phyloP scores from a whole-genome alignment of 768 basidiomycete species.

The Kockovaella imperatae region DNA sequence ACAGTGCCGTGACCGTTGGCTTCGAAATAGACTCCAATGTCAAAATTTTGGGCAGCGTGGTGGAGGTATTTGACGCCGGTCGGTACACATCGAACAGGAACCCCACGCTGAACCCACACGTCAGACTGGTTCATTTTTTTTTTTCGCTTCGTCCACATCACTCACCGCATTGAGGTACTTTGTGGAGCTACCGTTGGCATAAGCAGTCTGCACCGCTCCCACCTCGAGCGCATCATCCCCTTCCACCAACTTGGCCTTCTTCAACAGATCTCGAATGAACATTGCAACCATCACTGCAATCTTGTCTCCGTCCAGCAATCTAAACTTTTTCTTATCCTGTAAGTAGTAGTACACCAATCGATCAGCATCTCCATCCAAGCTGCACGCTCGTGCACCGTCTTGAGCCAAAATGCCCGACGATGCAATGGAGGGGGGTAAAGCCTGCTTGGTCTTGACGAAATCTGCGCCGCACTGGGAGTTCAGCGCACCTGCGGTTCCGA shows the following conservation, averaged over 20 bases:
- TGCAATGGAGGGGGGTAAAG: slow-evolving; percentile 66
- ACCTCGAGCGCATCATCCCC: slow-evolving; percentile 66
- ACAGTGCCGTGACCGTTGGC: slow-evolving; percentile 99
- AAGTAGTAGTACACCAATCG: slow-evolving; percentile 91
- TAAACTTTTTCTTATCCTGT: slow-evolving; percentile 51
- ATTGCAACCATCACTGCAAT: slow-evolving; percentile 88
- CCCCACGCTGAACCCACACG: slow-evolving; percentile 52
- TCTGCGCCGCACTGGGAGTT: slow-evolving; percentile 91
- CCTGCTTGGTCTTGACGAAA: slow-evolving; percentile 89
- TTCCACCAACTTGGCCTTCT: slow-evolving; percentile 68
- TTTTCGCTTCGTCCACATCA: not conserved
- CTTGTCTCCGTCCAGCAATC: slow-evolving; percentile 96
- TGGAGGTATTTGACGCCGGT: slow-evolving; percentile 98
- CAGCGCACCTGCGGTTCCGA: slow-evolving; percentile 60
- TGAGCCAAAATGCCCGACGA: slow-evolving; percentile 45
- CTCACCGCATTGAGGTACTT: slow-evolving; percentile 63
- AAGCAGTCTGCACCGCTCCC: slow-evolving; percentile 96
- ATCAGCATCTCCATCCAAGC: slow-evolving; percentile 95
- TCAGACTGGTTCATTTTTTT: not conserved
- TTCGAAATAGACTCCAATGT: slow-evolving; percentile 98
- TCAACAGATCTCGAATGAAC: slow-evolving; percentile 84
- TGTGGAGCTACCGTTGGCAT: slow-evolving; percentile 95
- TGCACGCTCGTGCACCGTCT: slow-evolving; percentile 71
- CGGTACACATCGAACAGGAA: slow-evolving; percentile 88
- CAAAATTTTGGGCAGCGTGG: slow-evolving; percentile 87